A percentile compares a stretch with the other conserved stretches of the same genome.
Conservation (phyloP, 2,329 filamentous ascomycete species). For the Leptographium galeiforme region DNA sequence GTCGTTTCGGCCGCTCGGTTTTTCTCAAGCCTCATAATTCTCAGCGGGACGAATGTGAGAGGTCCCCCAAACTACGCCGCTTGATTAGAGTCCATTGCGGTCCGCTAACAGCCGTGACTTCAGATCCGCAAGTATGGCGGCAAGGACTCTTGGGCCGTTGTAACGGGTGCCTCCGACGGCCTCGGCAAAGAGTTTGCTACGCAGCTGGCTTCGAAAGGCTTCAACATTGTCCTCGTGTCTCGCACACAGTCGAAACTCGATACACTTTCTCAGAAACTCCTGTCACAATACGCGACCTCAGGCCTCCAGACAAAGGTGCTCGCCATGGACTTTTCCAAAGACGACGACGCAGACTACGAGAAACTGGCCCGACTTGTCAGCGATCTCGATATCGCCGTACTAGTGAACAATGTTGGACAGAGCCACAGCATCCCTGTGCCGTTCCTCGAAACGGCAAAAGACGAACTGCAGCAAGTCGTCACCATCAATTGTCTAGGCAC, state of each 20-base stretch:
- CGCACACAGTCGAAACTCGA: constrained; percentile 90
- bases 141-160: constrained; percentile 83
- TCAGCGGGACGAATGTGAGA: constrained; percentile 49
- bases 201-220: constrained; percentile 81
- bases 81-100: background rate
- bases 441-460: constrained; percentile 64
- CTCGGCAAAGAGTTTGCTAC: constrained; percentile 92
- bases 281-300: constrained; percentile 48
- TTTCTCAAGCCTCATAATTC: constrained; percentile 53
- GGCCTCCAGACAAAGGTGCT: constrained; percentile 60
- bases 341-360: constrained; percentile 69
- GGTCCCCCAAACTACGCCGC: background rate
- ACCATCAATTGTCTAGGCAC: constrained; percentile 92
- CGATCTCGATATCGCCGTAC: constrained; percentile 67
- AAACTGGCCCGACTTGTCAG: constrained; percentile 54
- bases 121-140: constrained; percentile 83
- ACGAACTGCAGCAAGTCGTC: constrained; percentile 81
- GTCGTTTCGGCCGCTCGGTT: constrained; percentile 46
- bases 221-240: constrained; percentile 89
- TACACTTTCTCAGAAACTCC: constrained; percentile 61
- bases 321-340: constrained; percentile 81
- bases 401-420: constrained; percentile 95
- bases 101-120: background rate
- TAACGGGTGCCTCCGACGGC: constrained; percentile 92
- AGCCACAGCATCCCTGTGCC: constrained; percentile 87